These are phyloP conservation scores for Neopestalotiopsis rosae DNA, from an alignment of 2,329 filamentous ascomycete species.

Conservation along the genomic window DNA sequence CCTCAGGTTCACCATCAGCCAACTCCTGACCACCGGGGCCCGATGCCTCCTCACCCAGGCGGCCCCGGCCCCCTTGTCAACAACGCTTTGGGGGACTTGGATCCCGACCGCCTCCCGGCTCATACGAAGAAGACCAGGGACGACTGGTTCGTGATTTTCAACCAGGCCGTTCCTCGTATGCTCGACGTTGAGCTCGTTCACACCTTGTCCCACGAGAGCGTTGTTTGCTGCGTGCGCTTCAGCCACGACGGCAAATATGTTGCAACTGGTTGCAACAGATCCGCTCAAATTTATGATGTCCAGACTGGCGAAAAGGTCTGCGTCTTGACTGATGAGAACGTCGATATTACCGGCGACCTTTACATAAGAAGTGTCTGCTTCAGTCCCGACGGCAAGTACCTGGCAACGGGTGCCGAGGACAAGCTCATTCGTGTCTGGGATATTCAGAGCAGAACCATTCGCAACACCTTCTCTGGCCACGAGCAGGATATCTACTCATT, in stretches of 20 bases:
- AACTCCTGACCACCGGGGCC: conserved; percentile 68
- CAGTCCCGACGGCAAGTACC: conserved; percentile 91
- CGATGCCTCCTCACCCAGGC: conserved; percentile 56
- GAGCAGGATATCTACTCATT: conserved; percentile 98
- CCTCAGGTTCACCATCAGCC: conserved; percentile 84
- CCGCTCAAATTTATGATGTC: conserved; percentile 99
- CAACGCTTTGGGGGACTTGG: conserved; percentile 81
- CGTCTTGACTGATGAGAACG: conserved; percentile 85
- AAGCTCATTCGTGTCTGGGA: conserved; percentile 99
- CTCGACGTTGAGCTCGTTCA: conserved; percentile 95
- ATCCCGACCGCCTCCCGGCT: conserved; percentile 82
- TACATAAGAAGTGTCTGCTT: conserved; percentile 99
- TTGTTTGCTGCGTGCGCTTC: conserved; percentile 97
- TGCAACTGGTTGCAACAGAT: conserved; percentile 95
- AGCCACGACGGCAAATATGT: conserved; percentile 95
- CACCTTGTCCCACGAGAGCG: conserved; percentile 90
- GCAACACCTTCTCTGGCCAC: conserved; percentile 93
- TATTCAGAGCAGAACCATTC: conserved; percentile 81
- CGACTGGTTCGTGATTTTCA: conserved; percentile 98
- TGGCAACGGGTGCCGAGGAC: conserved; percentile 96
- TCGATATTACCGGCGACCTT: conserved; percentile 87
- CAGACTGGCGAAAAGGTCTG: conserved; percentile 85
- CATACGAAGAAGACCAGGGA: conserved; percentile 87
- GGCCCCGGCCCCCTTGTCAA: conserved; percentile 50
- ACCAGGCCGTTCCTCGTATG: conserved; percentile 85